Conservation (phyloP, 176 grass and related monocot genomes). For the Areca catechu region DNA sequence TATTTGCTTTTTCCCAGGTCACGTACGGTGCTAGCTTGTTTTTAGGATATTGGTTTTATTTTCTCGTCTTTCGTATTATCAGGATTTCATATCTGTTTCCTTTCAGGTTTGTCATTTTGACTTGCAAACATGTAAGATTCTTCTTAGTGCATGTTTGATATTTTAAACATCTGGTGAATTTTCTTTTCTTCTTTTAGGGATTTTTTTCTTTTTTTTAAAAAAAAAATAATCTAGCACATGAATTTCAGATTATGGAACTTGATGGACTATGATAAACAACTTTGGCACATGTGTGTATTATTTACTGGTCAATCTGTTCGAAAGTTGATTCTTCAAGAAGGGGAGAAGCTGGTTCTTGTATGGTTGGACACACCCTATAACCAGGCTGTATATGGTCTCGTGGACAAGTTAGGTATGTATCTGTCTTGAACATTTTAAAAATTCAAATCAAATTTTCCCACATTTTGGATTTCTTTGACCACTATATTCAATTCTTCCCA, state of each 20-base stretch:
- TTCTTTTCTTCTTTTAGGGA: too few relatives aligned
- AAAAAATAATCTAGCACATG: too few relatives aligned
- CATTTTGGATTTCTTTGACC: too few relatives aligned
- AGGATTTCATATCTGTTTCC: slow-evolving; percentile 50
- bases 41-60: slow-evolving; percentile 86
- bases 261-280: slow-evolving; percentile 71
- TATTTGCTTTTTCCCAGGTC: slow-evolving; percentile 87
- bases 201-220: too few relatives aligned
- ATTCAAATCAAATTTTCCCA: slow-evolving; percentile 12
- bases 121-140: slow-evolving; percentile 7
- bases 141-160: neutral
- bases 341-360: slow-evolving; percentile 91
- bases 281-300: slow-evolving; percentile 92
- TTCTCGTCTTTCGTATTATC: slow-evolving; percentile 39
- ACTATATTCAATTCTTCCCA: too few relatives aligned
- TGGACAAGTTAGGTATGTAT: slow-evolving; percentile 86
- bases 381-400: slow-evolving; percentile 88
- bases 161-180: too few relatives aligned
- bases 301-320: slow-evolving; percentile 89
- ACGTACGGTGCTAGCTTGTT: slow-evolving; percentile 59
- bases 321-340: slow-evolving; percentile 94
- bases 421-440: slow-evolving; percentile 4
- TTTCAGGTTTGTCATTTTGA: slow-evolving; percentile 43
- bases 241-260: slow-evolving; percentile 53
- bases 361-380: slow-evolving; percentile 90